Base-by-base conservation (phyloP, 2,329 filamentous ascomycete species). In the Thelonectria blattea region DNA sequence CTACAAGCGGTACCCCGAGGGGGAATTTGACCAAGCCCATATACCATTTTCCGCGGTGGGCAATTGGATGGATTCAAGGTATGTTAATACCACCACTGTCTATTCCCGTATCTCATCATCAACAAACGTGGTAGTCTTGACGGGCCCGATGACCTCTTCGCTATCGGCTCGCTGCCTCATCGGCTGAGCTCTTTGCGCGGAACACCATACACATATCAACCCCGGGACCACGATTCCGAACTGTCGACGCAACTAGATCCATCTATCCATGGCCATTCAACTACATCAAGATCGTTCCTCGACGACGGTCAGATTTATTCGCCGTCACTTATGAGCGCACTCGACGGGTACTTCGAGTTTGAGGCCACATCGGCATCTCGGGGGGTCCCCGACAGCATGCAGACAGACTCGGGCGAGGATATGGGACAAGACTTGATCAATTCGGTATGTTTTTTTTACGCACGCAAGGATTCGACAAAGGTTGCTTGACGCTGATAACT, bases 1-100 rank as follows among this genome's bases (percentile, higher is more conserved):
- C 37, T 59, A 64, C 14, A 62, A 61, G 24, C 42, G 61, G 11
- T 64, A 64, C 20, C 61, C 61, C 3, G 48, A 61, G 17, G 61
- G 52, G 2, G 37, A 53, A 27, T 62, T 64, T 14, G 55, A 64
- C 15, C 56, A 52, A 22, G 58, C 58, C 5, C 61, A 64, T 15
- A 50, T 64, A 15, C 61, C 61, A 10, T 59, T 64, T 22, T 52
- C 61, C 2, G 46, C 27, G 12, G 15, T 53, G 5, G 39, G 37
- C 1, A 32, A 62, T 17, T 64, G 61, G 61, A 56, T 56, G 47
- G 55, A 56, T n/a, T 10, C 47, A 11, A 58, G 54, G 61, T 52
- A 41, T 20, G 53, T 7, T 30, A 2, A 4, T 10, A 30, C 27
- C 4, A 24, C 22, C 8, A 6, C 8, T 10, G 9, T 9, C 9